Percentiles rank a stretch among this genome's conserved stretches.
Conservation (phyloP, 257 asterid genomes). For the Primulina tabacum region DNA sequence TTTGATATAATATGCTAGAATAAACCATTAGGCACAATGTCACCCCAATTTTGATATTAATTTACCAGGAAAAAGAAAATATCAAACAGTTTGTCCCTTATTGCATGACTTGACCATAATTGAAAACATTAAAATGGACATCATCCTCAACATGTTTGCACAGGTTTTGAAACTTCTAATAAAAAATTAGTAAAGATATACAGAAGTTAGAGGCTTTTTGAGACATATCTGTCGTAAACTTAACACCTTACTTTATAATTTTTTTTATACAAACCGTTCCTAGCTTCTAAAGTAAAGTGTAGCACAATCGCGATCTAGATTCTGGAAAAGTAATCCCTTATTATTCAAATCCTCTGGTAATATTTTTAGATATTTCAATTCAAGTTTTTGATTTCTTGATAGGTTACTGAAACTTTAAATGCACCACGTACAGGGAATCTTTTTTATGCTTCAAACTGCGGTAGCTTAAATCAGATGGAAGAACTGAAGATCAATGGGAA, state of each 20-base stretch:
- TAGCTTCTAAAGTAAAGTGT: neutral
- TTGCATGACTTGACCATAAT: neutral
- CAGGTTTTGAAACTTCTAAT: too few relatives aligned
- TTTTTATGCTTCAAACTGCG: neutral
- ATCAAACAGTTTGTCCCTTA: neutral
- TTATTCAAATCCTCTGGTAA: neutral
- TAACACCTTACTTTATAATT: too few relatives aligned
- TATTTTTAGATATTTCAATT: neutral
- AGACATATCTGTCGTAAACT: too few relatives aligned
- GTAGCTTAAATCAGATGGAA: constrained; percentile 8
- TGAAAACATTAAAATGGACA: too few relatives aligned
- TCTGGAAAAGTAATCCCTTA: neutral
- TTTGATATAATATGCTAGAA: too few relatives aligned
- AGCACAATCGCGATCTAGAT: neutral
- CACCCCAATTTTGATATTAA: neutral
- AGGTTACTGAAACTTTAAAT: neutral
- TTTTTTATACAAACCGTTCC: neutral
- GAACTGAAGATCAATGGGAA: neutral
- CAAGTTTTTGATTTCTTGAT: neutral
- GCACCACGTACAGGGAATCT: neutral
- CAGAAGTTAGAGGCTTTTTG: too few relatives aligned
- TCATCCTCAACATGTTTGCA: too few relatives aligned
- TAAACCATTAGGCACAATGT: neutral
- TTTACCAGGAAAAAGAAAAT: neutral
- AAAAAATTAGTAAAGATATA: too few relatives aligned